Base-by-base conservation (phyloP, 1,139 yeast genomes). In the Sugiyamaella pinicola region DNA sequence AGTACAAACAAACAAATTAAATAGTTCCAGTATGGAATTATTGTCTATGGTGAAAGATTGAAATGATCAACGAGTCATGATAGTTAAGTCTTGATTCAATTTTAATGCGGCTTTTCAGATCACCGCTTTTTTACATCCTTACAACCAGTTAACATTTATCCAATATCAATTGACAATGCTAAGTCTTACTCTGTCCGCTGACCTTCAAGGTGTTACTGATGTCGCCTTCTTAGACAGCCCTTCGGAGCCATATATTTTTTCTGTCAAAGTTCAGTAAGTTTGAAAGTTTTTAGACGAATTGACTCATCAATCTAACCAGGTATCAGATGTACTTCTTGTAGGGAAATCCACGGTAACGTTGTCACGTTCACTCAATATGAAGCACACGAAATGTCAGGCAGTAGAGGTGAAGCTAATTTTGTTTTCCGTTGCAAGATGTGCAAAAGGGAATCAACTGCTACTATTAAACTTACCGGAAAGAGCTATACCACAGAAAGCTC, bases 391-490 rank as follows among this genome's bases (percentile, higher is more conserved):
- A 78, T 87, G 38, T 69, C 79, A 1, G 91, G 90, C 0, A 82
- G 95, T 41, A 78, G 84, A 57, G 96, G 96, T 13, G 89, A 83
- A 56, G 95, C 96, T 10, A 87, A 85, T 60, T 88, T 90, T 66
- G 84, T 86, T 1, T 84, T 87, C 77, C 80, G 83, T 61, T 93
- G 99, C 67, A 78, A 79, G 53, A 73, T 74, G 58, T 88, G 96
- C 66, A 80, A 81, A 46, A 70, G 79, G 48, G 78, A 76, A 52
- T 71, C 75, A n/a, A 63, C 73, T 2, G 71, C 64, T 4, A 59
- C 56, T 5, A 57, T 65, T 40, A 59, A 59, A 41, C 47, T 52
- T 10, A 54, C 61, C 12, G 57, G 58, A 13, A 58, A 59, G 39
- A 56, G 54, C 42, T 76, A 75, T 59, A 65, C 68, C 1, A 46